A percentile compares a stretch with the other conserved stretches of the same genome.
phyloP scores from a whole-genome alignment of 2,329 filamentous ascomycete genomes.

The Neonectria ditissima region DNA sequence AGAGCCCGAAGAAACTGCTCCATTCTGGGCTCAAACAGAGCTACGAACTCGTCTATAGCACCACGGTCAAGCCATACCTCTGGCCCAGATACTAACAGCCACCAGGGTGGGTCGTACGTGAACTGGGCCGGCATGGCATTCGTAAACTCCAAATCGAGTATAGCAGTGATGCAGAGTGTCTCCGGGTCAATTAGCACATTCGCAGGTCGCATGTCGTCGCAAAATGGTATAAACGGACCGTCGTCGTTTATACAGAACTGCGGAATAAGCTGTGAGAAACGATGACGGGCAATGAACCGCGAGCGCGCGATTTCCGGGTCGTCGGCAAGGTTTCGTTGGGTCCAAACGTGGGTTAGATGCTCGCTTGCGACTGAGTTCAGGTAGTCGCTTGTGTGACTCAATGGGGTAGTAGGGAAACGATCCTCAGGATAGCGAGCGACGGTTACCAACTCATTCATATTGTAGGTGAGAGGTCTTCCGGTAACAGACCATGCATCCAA shows the following conservation, averaged over 20 bases:
- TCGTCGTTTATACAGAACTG: slow-evolving; percentile 45
- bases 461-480: slow-evolving; percentile 52
- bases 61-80: slow-evolving; percentile 40
- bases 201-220: slow-evolving; percentile 52
- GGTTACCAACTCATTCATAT: slow-evolving; percentile 54
- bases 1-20: slow-evolving; percentile 53
- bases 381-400: slow-evolving; percentile 48
- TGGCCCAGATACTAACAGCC: slow-evolving; percentile 49
- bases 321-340: slow-evolving; percentile 49
- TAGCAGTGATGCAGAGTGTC: slow-evolving; percentile 51
- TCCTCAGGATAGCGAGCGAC: slow-evolving; percentile 47
- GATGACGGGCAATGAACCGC: slow-evolving; percentile 50
- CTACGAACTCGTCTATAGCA: slow-evolving; percentile 39
- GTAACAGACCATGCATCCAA: slow-evolving; percentile 46
- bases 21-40: slow-evolving; percentile 48
- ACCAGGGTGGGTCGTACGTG: slow-evolving; percentile 53
- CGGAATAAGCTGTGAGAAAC: slow-evolving; percentile 48
- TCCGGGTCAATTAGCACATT: slow-evolving; percentile 55
- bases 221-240: slow-evolving; percentile 54
- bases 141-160: slow-evolving; percentile 56
- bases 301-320: slow-evolving; percentile 42
- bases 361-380: slow-evolving; percentile 44
- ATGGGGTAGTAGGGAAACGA: slow-evolving; percentile 46
- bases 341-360: slow-evolving; percentile 44
- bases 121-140: slow-evolving; percentile 56